Evolutionary conservation across 2,329 filamentous ascomycete genomes (phyloP), one percentile per base, ranked within the genome.

Genomic region (Paramyrothecium sp.): DNA sequence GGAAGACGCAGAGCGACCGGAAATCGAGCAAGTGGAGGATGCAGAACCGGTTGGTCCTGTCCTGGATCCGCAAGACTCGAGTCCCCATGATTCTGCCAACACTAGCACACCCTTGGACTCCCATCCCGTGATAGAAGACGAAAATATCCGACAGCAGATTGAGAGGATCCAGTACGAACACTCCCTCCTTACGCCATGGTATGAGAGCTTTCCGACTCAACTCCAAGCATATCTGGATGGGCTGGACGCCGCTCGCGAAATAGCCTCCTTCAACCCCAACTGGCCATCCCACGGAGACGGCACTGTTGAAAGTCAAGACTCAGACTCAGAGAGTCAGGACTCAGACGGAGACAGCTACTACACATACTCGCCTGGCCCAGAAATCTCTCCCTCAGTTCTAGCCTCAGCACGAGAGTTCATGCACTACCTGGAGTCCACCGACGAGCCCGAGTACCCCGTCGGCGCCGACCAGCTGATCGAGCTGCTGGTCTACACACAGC

Each of bases 401-500:
- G 5, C 38, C 7, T 4, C 38, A 4, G 38, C 38, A 5, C 47
- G 47, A 7, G 47, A 41, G 11, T 11, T 38, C 11, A 4, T 53
- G 13, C 23, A 53, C 5, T 41, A 53, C 33, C 51, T 53, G 16
- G 13, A 41, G n/a, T 13, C 19, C 26, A 11, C 11, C 7, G n/a
- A 20, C 19, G 10, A 26, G 11, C 12, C 23, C 13, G 13, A 8
- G 4, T 23, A 41, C n/a, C 44, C 41, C 8, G 49, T 60, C 44
- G 46, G 58, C n/a, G 30, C 56, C 19, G 59, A 55, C 2, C 51
- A 61, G 2, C 56, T 62, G n/a, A 11, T 56, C 2, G 26, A 22
- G 13, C 55, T 64, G 2, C 57, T 59, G 20, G 33, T 54, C 7
- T 65, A 54, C 5, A 58, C 65, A 20, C 23, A 54, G 2, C 57